Evolutionary conservation across 805 yeast species (phyloP).

Genomic region (Nakazawaea wickerhamii): DNA sequence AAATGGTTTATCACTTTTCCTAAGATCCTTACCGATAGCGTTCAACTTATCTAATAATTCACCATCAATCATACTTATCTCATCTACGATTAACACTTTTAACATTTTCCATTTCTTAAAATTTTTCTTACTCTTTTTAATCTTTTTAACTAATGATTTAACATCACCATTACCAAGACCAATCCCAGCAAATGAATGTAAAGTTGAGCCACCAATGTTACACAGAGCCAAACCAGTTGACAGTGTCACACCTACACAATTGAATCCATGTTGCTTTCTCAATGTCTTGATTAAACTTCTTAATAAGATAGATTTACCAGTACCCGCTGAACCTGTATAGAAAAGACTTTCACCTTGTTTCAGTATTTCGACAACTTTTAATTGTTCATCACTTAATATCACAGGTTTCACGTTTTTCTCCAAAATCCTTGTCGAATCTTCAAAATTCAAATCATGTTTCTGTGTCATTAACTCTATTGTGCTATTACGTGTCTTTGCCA

Average conservation of each 20-base stretch:
- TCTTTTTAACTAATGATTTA: conserved; percentile 40
- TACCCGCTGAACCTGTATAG: conserved; percentile 97
- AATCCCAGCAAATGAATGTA: conserved; percentile 74
- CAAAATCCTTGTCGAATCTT: neutral
- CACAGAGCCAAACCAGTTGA: conserved; percentile 84
- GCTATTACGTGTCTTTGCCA: neutral
- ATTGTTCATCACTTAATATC: conserved; percentile 55
- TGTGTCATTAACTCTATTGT: conserved; percentile 8
- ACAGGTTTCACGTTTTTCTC: conserved; percentile 20
- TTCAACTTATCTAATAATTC: conserved; percentile 59
- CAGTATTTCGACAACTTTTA: conserved; percentile 56
- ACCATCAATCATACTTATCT: conserved; percentile 77
- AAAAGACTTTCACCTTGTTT: conserved; percentile 64
- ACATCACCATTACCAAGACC: conserved; percentile 62
- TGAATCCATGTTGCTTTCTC: conserved; percentile 36
- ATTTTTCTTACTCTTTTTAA: conserved; percentile 47
- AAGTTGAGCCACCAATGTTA: conserved; percentile 72
- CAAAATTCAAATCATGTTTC: neutral
- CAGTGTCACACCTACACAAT: conserved; percentile 69
- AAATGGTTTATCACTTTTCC: conserved; percentile 49
- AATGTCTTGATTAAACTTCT: conserved; percentile 54
- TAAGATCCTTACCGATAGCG: conserved; percentile 47
- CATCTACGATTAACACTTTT: conserved; percentile 67
- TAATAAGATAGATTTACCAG: conserved; percentile 91
- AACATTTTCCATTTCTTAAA: conserved; percentile 48